Base-by-base conservation (phyloP, 169 alveolate genomes). In the Eimeria maxima region DNA sequence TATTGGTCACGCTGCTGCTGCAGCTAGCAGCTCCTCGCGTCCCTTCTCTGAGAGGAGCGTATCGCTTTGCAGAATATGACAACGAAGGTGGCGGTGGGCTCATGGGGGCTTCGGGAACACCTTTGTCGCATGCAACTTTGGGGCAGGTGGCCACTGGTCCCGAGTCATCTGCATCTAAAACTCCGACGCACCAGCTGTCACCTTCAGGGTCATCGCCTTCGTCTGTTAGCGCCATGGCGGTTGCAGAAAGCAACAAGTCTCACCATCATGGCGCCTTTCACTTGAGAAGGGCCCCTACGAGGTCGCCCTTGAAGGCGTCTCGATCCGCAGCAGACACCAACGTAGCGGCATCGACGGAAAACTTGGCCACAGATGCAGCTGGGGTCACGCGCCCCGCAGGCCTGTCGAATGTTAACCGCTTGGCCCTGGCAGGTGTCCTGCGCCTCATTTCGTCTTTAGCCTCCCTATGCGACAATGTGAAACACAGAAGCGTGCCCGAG, bases 11-110 rank as follows among this genome's bases (percentile, higher is more conserved):
- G 55, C 76, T 83, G 76, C 76, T 83, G 45, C 50, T 83, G 76
- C 91, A 83, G 91, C 74, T 83, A 60, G 76, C 76, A 57, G 91
- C 91, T 38, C 91, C 91, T 57, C 91, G 91, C 24, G 74, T 83
- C 38, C 91, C 91, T 27, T 33, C 76, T 10, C 91, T 83, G 2
- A 50, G 91, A 83, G 91, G 76, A 73, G 76, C 74, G 7, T 83
- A 83, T 20, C 91, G 91, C 91, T 55, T 83, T 57, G 53, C 91
- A 33, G 91, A 55, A 42, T 47, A 76, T 33, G 91, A 83, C 53
- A 0, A 27, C 76, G 91, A 55, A 57, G 91, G 67, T 33, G 91
- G 91, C 24, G 33, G 27, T 45, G 91, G 74, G 53, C 1, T 7
- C 33, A 57, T 20, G n/a, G 74, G 91, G 60, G 27, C 4, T 27